These are phyloP conservation scores for Cordyceps fumosorosea DNA, from an alignment of 2,329 filamentous ascomycete species.

Conservation along the genomic window DNA sequence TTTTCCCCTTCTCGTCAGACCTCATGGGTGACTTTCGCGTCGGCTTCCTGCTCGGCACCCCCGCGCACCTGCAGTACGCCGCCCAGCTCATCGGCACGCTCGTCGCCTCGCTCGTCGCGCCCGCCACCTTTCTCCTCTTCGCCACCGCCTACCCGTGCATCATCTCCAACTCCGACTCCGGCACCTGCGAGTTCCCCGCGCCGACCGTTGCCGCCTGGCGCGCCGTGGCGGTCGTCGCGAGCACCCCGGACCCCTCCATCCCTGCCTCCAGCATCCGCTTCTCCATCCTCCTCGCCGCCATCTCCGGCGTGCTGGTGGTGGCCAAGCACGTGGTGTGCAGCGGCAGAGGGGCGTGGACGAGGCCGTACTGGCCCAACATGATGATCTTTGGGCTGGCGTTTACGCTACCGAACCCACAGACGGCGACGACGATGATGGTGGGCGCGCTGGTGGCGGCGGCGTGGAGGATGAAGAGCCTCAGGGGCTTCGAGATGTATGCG, in stretches of 20 bases:
- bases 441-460: background rate
- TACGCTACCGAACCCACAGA: constrained; percentile 12
- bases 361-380: constrained; percentile 11
- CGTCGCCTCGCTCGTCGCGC: constrained; percentile 11
- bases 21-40: constrained; percentile 13
- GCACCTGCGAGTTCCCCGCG: constrained; percentile 9
- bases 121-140: constrained; percentile 10
- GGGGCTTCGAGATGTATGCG: constrained; percentile 8
- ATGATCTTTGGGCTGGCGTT: constrained; percentile 12
- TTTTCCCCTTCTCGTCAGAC: too few relatives aligned
- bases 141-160: constrained; percentile 13
- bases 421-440: constrained; percentile 12
- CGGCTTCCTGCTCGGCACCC: constrained; percentile 10
- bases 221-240: constrained; percentile 9
- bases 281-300: background rate
- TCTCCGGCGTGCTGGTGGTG: background rate
- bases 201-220: constrained; percentile 10
- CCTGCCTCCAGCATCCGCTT: constrained; percentile 6
- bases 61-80: constrained; percentile 8
- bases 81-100: constrained; percentile 11
- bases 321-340: background rate
- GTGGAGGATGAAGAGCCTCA: background rate
- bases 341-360: background rate
- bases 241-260: constrained; percentile 6
- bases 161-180: background rate